phyloP scores from a whole-genome alignment of 257 asterid genomes.

The Thymus mandschuricus region DNA sequence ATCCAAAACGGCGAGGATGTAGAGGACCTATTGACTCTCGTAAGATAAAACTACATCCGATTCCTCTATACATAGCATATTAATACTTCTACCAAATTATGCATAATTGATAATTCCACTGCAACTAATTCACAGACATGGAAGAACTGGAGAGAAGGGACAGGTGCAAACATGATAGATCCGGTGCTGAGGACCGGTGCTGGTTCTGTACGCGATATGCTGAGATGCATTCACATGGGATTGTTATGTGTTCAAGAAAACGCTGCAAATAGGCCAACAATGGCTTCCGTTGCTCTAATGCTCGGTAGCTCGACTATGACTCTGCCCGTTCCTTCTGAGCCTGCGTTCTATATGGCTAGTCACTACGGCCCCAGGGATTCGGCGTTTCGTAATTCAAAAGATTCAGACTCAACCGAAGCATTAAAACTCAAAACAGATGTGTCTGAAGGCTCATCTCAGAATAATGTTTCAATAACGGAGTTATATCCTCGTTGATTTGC shows the following conservation, averaged over 20 bases:
- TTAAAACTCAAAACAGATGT: not conserved
- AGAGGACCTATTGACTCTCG: constrained; percentile 32
- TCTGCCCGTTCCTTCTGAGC: constrained; percentile 28
- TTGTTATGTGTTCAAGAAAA: constrained; percentile 34
- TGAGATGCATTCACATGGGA: constrained; percentile 35
- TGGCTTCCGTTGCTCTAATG: constrained; percentile 29
- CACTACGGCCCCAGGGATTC: constrained; percentile 12
- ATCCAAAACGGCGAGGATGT: constrained; percentile 24
- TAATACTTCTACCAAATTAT: not conserved
- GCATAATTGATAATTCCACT: not conserved
- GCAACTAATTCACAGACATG: constrained; percentile 27
- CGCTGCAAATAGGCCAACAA: constrained; percentile 29
- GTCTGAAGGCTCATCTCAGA: constrained; percentile 24
- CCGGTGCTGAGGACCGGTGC: constrained; percentile 15
- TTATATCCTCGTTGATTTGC: constrained; percentile 29
- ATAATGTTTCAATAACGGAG: constrained; percentile 27
- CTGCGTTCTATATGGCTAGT: constrained; percentile 27
- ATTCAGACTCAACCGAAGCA: not conserved
- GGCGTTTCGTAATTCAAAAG: not conserved
- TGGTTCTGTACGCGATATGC: constrained; percentile 18
- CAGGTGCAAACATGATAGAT: constrained; percentile 27
- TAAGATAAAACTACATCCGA: constrained; percentile 3
- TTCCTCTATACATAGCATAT: not conserved
- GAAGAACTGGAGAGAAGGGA: constrained; percentile 28
- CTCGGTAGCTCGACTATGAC: constrained; percentile 26